Evolutionary conservation across 345 rosid genomes (phyloP).

Genomic region (Rubroshorea leprosula): DNA sequence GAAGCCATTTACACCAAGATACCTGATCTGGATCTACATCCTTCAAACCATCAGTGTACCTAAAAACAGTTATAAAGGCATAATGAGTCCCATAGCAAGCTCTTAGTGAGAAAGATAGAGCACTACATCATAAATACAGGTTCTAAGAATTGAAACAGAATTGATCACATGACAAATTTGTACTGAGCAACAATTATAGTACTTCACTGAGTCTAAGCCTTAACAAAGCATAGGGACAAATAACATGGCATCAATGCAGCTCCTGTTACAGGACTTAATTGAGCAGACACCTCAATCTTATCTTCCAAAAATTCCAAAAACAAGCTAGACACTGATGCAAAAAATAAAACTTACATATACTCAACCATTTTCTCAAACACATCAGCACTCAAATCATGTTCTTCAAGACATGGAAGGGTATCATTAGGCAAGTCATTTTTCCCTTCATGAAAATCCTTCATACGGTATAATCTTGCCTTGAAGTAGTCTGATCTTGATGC

Average conservation of each 20-base stretch:
- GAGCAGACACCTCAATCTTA: constrained; percentile 3
- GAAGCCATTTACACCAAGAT: constrained; percentile 9
- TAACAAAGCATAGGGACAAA: background rate
- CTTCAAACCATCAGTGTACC: constrained; percentile 93
- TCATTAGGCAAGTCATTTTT: constrained; percentile 34
- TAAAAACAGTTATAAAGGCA: constrained; percentile 31
- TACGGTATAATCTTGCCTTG: constrained; percentile 69
- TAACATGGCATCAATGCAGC: background rate
- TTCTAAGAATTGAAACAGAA: constrained; percentile 11
- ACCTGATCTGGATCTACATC: constrained; percentile 85
- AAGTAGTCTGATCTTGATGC: constrained; percentile 97
- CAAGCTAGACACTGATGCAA: constrained; percentile 5
- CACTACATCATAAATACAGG: background rate
- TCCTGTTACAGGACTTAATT: constrained; percentile 4
- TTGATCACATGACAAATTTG: constrained; percentile 3
- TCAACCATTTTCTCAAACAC: constrained; percentile 89
- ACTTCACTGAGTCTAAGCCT: constrained; percentile 4
- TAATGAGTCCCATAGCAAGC: constrained; percentile 17
- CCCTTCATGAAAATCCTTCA: constrained; percentile 68
- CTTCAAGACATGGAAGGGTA: constrained; percentile 69
- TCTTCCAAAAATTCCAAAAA: background rate
- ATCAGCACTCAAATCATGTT: constrained; percentile 74
- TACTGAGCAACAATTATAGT: background rate
- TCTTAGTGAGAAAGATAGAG: constrained; percentile 1
- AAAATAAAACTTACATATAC: constrained; percentile 62